Evolutionary conservation across 2,329 filamentous ascomycete species (phyloP).

Genomic region (Trichoderma oligosporum): DNA sequence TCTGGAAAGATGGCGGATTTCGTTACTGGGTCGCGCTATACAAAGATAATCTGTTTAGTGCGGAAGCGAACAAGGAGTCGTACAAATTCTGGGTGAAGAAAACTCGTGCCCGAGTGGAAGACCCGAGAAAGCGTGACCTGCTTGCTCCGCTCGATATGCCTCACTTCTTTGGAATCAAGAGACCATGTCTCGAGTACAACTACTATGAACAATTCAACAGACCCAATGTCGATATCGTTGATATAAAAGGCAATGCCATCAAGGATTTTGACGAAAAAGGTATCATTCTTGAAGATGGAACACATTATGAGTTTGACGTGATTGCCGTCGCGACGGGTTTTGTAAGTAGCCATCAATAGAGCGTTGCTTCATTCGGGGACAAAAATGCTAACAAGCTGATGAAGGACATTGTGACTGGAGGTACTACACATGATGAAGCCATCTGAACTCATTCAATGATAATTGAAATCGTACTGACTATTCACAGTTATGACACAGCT

Average conservation of each 20-base stretch:
- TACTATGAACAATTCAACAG: slow-evolving; percentile 49
- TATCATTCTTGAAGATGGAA: slow-evolving; percentile 39
- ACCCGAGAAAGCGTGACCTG: slow-evolving; percentile 47
- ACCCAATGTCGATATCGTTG: slow-evolving; percentile 40
- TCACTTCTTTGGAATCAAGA: slow-evolving; percentile 53
- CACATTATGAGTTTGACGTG: slow-evolving; percentile 42
- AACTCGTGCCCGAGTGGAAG: slow-evolving; percentile 46
- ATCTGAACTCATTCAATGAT: neutral
- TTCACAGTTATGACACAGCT: slow-evolving; percentile 42
- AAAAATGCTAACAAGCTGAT: neutral
- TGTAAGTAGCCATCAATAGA: slow-evolving; percentile 31
- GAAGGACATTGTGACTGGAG: slow-evolving; percentile 11
- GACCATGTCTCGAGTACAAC: slow-evolving; percentile 41
- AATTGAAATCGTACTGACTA: neutral
- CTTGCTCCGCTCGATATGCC: slow-evolving; percentile 51
- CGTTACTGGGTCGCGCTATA: slow-evolving; percentile 52
- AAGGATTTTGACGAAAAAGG: slow-evolving; percentile 41
- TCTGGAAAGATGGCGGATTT: slow-evolving; percentile 53
- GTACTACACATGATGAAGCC: neutral
- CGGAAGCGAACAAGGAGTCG: slow-evolving; percentile 47
- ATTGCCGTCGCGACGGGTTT: slow-evolving; percentile 46
- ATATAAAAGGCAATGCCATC: slow-evolving; percentile 41
- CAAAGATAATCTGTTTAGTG: slow-evolving; percentile 46
- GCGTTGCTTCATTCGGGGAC: too few species aligned
- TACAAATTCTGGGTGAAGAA: slow-evolving; percentile 56